Evolutionary conservation across 2,329 filamentous ascomycete species (phyloP), one percentile per base, ranked within the genome.

Genomic region (Pyrenochaeta sp.): DNA sequence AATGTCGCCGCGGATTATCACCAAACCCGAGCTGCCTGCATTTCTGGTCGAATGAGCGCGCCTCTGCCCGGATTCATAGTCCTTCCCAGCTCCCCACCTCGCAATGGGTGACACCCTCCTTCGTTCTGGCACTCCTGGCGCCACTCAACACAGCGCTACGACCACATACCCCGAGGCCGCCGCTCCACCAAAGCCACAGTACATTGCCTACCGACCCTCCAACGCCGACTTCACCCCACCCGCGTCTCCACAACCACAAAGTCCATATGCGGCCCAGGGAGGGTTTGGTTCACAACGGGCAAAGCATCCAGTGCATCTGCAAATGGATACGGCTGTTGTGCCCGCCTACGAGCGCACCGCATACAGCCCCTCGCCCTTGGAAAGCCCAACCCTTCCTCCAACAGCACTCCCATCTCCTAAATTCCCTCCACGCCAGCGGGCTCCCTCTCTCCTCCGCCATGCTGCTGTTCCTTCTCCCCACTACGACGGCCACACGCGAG

Each of bases 361-460:
- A 21, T 70, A 72, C 54, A 73, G 68, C 33, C 66, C 71, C 1
- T 66, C 71, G 3, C 64, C 66, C 11, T 63, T 63, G 12, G 63
- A 68, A 20, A 75, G 71, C 54, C 69, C 71, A 27, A 64, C 70
- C 20, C 63, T 73, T 15, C 64, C 60, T n/a, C 63, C 64, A 3
- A 43, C 51, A 27, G 45, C 61, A 31, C 52, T 71, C n/a, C 75
- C 77, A 23, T 75, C 76, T 44, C 78, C 78, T 32, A 76, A 80
- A 50, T 71, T 77, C 18, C 67, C 73, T 20, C 66, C 76, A 11
- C 73, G 78, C 20, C 76, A 77, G 56, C 71, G 75, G 29, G 76
- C 78, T 1, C 73, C 79, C 15, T 73, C 75, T 11, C 72, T 76
- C 27, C 71, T 79, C 49, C 72, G 75, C 46, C 69, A 72, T 60